Conservation (phyloP, 2,329 filamentous ascomycete species). For the Massarina eburnea region DNA sequence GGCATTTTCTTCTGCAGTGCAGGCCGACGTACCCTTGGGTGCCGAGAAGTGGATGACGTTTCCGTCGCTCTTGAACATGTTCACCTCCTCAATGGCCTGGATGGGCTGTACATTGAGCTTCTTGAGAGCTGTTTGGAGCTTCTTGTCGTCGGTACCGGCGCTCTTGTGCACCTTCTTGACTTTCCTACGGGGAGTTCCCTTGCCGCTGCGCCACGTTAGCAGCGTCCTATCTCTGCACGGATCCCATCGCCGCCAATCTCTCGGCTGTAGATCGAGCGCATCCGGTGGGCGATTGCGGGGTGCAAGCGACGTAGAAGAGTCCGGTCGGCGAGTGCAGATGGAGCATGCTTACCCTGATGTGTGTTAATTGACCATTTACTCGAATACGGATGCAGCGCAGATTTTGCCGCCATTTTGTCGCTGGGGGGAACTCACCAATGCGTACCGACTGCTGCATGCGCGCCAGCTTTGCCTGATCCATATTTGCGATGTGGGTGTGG, state of each 20-base stretch:
- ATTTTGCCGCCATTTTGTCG: not conserved
- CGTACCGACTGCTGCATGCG: constrained; percentile 48
- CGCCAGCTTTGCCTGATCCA: constrained; percentile 51
- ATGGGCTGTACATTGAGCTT: constrained; percentile 99
- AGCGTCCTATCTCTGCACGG: constrained; percentile 1
- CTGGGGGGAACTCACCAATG: constrained; percentile 42
- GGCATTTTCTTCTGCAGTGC: not conserved
- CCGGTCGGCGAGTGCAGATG: constrained; percentile 10
- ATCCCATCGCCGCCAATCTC: constrained; percentile 1
- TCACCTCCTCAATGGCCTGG: constrained; percentile 99
- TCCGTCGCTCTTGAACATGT: constrained; percentile 99
- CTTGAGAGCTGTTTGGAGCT: constrained; percentile 95
- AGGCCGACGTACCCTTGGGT: constrained; percentile 78
- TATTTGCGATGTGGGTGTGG: constrained; percentile 43
- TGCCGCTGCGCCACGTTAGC: constrained; percentile 66
- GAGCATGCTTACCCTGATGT: constrained; percentile 36
- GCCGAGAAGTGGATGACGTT: constrained; percentile 99
- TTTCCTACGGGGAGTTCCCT: constrained; percentile 96
- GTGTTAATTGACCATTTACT: constrained; percentile 7
- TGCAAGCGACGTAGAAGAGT: not conserved
- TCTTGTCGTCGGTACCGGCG: constrained; percentile 97
- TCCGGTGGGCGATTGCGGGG: not conserved
- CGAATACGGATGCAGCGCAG: not conserved
- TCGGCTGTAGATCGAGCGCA: not conserved
- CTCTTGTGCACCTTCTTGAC: constrained; percentile 96